These are phyloP conservation scores for Russula compacta DNA, from an alignment of 768 basidiomycete species.

Conservation along the genomic window DNA sequence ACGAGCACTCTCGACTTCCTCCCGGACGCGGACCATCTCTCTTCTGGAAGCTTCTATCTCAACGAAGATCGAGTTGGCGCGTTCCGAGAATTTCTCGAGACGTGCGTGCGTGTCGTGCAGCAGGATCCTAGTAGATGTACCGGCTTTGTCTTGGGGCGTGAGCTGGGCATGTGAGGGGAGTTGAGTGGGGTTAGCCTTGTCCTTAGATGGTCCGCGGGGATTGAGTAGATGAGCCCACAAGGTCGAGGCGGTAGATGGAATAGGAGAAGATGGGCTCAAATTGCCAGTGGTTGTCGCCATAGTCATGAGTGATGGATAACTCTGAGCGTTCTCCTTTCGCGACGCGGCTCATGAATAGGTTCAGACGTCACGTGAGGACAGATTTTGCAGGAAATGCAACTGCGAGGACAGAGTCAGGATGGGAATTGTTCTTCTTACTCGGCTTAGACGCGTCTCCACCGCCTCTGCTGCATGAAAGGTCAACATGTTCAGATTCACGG, in stretches of 20 bases:
- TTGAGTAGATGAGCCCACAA: conserved; percentile 51
- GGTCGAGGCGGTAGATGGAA: conserved; percentile 21
- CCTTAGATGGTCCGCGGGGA: conserved; percentile 29
- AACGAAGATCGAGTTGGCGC: conserved; percentile 43
- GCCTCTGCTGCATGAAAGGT: background rate
- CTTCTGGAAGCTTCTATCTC: conserved; percentile 43
- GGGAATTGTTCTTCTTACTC: too few relatives aligned
- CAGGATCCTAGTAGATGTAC: conserved; percentile 62
- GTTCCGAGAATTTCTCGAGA: conserved; percentile 55
- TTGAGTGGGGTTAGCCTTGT: conserved; percentile 22
- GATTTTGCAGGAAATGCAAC: too few relatives aligned
- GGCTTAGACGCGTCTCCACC: too few relatives aligned
- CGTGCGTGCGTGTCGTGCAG: conserved; percentile 67
- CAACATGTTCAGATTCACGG: background rate
- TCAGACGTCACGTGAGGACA: background rate
- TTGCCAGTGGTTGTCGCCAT: conserved; percentile 1
- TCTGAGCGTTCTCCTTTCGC: background rate
- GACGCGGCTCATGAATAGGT: background rate
- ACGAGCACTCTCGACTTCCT: conserved; percentile 50
- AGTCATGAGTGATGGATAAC: background rate
- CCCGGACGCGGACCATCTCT: conserved; percentile 45
- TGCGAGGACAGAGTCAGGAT: too few relatives aligned
- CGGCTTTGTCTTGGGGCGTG: conserved; percentile 48
- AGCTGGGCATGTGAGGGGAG: conserved; percentile 36
- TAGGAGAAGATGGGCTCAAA: conserved; percentile 2